Evolutionary conservation across 306 rosid species (phyloP), one percentile per base, ranked within the genome.

Genomic region (Pyrus betulifolia): DNA sequence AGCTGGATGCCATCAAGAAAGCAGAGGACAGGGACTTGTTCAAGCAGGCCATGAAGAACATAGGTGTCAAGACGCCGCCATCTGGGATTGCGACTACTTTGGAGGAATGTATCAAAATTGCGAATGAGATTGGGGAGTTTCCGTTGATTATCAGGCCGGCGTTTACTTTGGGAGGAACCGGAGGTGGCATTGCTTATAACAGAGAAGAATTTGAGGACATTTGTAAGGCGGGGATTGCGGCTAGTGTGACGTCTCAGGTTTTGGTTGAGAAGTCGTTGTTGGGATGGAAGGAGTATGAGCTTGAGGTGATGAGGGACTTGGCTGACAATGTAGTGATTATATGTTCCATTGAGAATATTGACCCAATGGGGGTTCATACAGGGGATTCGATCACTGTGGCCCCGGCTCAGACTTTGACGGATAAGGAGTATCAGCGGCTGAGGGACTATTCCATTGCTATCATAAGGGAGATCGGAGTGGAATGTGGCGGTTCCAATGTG

Each of bases 241-340:
- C 98, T 58, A 96, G 99, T 23, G 73, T 89, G 87, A 93, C 96
- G 4, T 79, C 84, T 11, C 99, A 96, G 79, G 94, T 96, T 40
- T 82, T 96, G 80, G 90, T 96, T 76, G 99, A 96, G 82, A 93
- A 96, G 81, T 96, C 99, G 7, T 68, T 96, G 84, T 68, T 96
- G 74, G 99, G 98, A 57, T 96, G 99, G 98, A 96, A 96, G 80
- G 99, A 96, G 80, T 93, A 96, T 82, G 99, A 96, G 73, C 99
- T 96, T 69, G 98, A 96, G 83, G 99, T 96, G 27, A 96, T 96
- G 99, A 89, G 97, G 75, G 99, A 92, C 72, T 85, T 96, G 82
- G 99, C 98, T 8, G 99, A 96, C 75, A 96, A 92, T 75, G 98
- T 96, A 71, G 98, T 96, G 13, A 96, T 93, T 44, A 96, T 93